Base-by-base conservation (phyloP, 1,284 basidiomycete genomes). In the Puccinia triticina region DNA sequence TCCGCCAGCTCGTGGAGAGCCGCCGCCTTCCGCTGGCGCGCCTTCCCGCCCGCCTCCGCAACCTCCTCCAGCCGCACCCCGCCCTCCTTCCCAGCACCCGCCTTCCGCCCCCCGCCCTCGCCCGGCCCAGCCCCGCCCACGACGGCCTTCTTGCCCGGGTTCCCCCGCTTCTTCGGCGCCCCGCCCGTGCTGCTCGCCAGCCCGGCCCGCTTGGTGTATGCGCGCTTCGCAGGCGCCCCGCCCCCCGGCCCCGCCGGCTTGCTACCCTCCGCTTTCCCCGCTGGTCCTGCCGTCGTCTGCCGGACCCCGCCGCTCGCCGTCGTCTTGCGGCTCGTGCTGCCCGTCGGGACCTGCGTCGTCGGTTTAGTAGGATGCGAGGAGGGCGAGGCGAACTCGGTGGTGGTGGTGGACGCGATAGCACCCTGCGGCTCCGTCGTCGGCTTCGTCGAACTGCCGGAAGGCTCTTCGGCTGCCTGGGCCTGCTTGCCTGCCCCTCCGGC, bases 161-260 rank as follows among this genome's bases (percentile, higher is more conserved):
- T 79, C 23, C 29, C n/a, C 12, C 74, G 74, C 43, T 61, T 76
- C 12, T 34, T 37, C 55, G 61, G 61, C 14, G 55, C 0, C 37
- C 40, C 50, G 23, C 21, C 29, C 1, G 55, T n/a, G 74, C 12
- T 21, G 55, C 12, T 5, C 53, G 32, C 4, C 26, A 53, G 46
- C 21, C 78, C 78, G 59, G 37, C 64, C 14, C 78, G 78, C 37
- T 81, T 81, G 18, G 78, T 81, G 32, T 81, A 81, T 34, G 67
- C 48, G 14, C 78, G 46, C 48, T 79, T 79, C 12, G 77, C n/a
- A 0, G 77, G 48, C 14, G 66, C 67, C 8, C 29, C 4, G 0
- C 37, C 29, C 0, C 46, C 14, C 32, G 50, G 26, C 50, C 50
- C 66, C 10, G 29, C 43, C 3, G 77, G 29, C 55, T n/a, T n/a